Conservation (phyloP, 768 basidiomycete genomes). For the Leccinellum rugosiceps region DNA sequence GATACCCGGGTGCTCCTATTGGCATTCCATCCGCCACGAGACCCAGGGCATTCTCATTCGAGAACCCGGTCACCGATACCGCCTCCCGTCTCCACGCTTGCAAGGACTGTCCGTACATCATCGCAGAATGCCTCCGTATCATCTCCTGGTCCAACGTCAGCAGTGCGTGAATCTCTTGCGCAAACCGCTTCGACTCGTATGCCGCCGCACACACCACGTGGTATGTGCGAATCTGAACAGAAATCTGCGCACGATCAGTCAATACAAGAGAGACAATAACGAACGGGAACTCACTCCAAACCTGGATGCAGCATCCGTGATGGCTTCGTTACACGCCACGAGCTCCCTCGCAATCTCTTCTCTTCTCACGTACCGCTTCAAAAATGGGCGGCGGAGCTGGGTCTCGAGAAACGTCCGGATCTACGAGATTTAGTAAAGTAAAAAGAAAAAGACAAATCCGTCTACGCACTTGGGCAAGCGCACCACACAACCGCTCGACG, state of each 20-base stretch:
- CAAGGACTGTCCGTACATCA: conserved; percentile 4
- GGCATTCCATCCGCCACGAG: background rate
- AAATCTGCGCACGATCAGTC: conserved; percentile 29
- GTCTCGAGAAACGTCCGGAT: conserved; percentile 54
- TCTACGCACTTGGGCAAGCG: conserved; percentile 44
- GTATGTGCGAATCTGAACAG: conserved; percentile 52
- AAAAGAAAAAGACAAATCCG: no score
- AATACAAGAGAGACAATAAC: background rate
- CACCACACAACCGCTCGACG: conserved; percentile 31
- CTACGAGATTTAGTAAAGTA: conserved; percentile 21
- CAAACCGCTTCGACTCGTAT: conserved; percentile 20
- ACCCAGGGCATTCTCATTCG: conserved; percentile 10
- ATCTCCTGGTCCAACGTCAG: conserved; percentile 18
- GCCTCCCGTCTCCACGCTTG: conserved; percentile 1
- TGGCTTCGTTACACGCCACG: conserved; percentile 44
- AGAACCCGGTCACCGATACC: background rate
- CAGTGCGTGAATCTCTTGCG: conserved; percentile 18
- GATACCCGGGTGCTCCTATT: background rate
- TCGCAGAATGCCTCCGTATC: conserved; percentile 10
- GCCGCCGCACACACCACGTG: conserved; percentile 44
- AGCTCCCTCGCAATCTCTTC: conserved; percentile 63
- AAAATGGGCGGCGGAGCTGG: conserved; percentile 65
- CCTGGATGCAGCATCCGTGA: conserved; percentile 43
- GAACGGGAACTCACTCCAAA: conserved; percentile 19
- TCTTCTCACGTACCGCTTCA: conserved; percentile 74